Percentiles rank a stretch among this genome's conserved stretches.
Evolutionary conservation across 192 early-diverging fungal species (phyloP).

Genomic region (Linnemannia elongata): DNA sequence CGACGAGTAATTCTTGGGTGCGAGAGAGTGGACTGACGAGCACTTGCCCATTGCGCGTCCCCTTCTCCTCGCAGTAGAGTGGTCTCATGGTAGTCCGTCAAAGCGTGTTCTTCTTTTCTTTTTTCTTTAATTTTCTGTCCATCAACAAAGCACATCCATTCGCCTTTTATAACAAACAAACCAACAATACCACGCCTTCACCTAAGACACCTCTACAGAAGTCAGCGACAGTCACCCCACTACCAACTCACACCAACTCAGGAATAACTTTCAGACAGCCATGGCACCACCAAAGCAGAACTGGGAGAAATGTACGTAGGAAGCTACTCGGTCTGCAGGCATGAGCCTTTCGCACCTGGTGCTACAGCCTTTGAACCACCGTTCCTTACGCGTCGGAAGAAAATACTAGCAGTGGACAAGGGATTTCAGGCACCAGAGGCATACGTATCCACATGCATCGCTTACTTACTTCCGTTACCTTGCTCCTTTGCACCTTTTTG

Average conservation of each 20-base stretch:
- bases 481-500: neutral
- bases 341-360: neutral
- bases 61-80: neutral
- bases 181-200: neutral
- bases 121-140: neutral
- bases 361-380: neutral
- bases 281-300: conserved; percentile 91
- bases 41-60: conserved; percentile 7
- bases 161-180: neutral
- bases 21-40: neutral
- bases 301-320: conserved; percentile 97
- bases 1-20: neutral
- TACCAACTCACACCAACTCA: neutral
- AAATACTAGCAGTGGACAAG: neutral
- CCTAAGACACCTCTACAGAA: neutral
- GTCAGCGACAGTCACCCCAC: neutral
- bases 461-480: neutral
- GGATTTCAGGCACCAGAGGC: too few species aligned
- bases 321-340: neutral
- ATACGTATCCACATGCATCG: too few species aligned
- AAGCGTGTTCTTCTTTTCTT: neutral
- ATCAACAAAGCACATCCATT: neutral
- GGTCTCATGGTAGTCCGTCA: conserved; percentile 5
- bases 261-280: conserved; percentile 6
- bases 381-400: neutral